Conservation (phyloP, 1,284 basidiomycete genomes). For the Moesziomyces aphidis region DNA sequence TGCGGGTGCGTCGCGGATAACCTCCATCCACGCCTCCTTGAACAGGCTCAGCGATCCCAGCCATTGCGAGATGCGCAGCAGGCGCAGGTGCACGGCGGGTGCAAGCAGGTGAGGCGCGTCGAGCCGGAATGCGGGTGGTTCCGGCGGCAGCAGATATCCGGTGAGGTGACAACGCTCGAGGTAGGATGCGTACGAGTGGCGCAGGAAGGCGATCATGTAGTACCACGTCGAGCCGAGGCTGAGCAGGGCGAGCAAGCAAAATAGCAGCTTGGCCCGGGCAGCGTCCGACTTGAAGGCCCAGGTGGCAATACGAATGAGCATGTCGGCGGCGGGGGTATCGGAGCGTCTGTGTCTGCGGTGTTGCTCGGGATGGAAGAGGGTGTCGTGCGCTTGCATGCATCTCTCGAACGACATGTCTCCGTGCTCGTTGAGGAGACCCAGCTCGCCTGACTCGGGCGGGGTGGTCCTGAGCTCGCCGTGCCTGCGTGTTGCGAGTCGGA, state of each 20-base stretch:
- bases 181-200: constrained; percentile 52
- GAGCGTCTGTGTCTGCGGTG: constrained; percentile 1
- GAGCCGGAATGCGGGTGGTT: constrained; percentile 15
- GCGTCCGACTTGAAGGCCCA: constrained; percentile 37
- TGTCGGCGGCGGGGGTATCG: constrained; percentile 26
- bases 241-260: constrained; percentile 25
- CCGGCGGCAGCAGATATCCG: constrained; percentile 24
- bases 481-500: constrained; percentile 23
- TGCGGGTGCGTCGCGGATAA: constrained; percentile 71
- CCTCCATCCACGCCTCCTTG: constrained; percentile 74
- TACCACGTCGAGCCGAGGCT: constrained; percentile 49
- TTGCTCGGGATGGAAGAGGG: constrained; percentile 5
- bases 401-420: constrained; percentile 2
- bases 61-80: constrained; percentile 71
- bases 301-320: constrained; percentile 21
- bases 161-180: constrained; percentile 39
- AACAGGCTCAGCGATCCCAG: constrained; percentile 75
- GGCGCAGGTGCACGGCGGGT: constrained; percentile 67
- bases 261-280: constrained; percentile 19
- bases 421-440: constrained; percentile 4
- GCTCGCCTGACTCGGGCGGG: constrained; percentile 12
- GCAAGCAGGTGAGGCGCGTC: constrained; percentile 32
- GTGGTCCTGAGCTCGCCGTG: constrained; percentile 28
- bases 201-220: constrained; percentile 64
- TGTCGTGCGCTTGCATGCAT: constrained; percentile 7